These are phyloP conservation scores for Chaetomium olivaceum DNA, from an alignment of 2,329 filamentous ascomycete species.

Conservation along the genomic window DNA sequence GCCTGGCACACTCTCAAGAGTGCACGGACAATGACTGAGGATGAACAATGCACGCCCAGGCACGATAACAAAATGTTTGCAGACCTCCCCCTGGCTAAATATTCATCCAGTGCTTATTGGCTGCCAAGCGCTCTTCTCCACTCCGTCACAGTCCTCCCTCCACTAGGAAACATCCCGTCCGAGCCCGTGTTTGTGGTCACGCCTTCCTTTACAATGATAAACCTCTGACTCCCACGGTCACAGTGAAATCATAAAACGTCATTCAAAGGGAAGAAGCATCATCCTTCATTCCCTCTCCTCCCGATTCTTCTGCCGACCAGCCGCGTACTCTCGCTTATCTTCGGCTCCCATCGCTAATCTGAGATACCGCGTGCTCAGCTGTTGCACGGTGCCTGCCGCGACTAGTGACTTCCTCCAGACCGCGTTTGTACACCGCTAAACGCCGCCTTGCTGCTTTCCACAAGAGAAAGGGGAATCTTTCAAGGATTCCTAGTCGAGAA, in stretches of 20 bases:
- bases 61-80: too few species aligned
- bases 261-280: conserved; percentile 7
- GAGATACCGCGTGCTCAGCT: conserved; percentile 14
- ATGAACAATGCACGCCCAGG: not conserved
- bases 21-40: not conserved
- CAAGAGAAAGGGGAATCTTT: not conserved
- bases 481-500: not conserved
- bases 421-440: conserved; percentile 21
- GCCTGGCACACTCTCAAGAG: not conserved
- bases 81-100: conserved; percentile 12
- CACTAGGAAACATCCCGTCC: not conserved
- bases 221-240: not conserved
- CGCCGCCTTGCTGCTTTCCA: conserved; percentile 11
- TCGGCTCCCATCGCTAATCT: conserved; percentile 18
- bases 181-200: not conserved
- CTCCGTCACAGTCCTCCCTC: not conserved
- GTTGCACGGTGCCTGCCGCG: conserved; percentile 15
- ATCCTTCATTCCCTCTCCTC: not conserved
- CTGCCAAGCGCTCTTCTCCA: not conserved
- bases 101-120: conserved; percentile 11
- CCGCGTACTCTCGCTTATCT: conserved; percentile 23
- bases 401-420: not conserved
- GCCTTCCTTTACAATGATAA: not conserved
- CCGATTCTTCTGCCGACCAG: not conserved
- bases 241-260: not conserved